Conservation (phyloP, 441 rosid genomes). For the Erodium texanum region DNA sequence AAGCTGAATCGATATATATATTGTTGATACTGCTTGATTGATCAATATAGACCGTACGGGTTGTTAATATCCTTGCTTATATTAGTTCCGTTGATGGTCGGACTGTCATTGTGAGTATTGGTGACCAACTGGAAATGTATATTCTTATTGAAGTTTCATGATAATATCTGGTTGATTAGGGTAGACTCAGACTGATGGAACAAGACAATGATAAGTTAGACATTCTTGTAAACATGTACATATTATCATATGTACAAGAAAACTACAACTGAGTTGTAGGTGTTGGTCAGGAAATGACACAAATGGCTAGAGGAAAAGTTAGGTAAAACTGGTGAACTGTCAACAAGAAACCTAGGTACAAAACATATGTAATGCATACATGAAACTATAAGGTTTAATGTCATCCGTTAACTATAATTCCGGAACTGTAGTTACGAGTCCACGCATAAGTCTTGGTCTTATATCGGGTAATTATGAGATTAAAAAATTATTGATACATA, state of each 20-base stretch:
- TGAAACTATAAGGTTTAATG: neutral
- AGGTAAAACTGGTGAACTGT: conserved; percentile 5
- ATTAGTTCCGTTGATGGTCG: too few relatives aligned
- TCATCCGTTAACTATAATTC: neutral
- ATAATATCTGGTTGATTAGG: neutral
- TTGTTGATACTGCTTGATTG: too few relatives aligned
- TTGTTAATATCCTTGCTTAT: too few relatives aligned
- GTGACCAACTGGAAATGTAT: conserved; percentile 5
- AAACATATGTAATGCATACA: neutral
- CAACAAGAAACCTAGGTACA: neutral
- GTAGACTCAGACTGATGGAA: neutral
- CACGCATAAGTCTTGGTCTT: too few relatives aligned
- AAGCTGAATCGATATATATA: too few relatives aligned
- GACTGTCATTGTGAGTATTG: neutral
- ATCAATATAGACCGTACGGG: too few relatives aligned
- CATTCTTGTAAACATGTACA: neutral
- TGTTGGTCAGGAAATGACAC: conserved; percentile 5
- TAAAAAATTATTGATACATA: too few relatives aligned
- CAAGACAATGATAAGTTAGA: neutral
- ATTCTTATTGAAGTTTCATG: neutral
- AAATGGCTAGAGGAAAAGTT: neutral
- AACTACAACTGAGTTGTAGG: neutral
- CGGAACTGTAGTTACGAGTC: neutral
- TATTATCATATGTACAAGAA: neutral
- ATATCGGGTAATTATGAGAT: neutral